Evolutionary conservation across 2,329 filamentous ascomycete species (phyloP), one percentile per base, ranked within the genome.

Genomic region (Zasmidium cellare): DNA sequence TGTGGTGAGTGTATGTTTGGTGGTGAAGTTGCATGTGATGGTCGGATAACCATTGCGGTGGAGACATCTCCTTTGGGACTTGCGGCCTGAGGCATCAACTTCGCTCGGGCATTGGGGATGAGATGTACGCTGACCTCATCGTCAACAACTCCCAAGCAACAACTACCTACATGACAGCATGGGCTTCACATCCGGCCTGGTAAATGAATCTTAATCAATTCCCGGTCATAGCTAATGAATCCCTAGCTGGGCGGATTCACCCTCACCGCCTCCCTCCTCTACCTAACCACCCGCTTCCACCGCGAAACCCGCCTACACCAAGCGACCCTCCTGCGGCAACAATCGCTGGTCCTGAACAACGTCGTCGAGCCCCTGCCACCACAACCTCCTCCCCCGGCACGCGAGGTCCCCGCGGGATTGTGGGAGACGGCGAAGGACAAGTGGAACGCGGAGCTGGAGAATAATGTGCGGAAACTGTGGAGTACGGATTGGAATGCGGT

Each of bases 111-210:
- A 50, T 51, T 46, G 28, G 23, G 20, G n/a, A 18, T 19, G 41
- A 38, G 18, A 7, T 18, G 53, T 24, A 2, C 7, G 14, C 35
- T 24, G 14, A 54, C 51, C 53, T 46, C 52, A 28, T 45, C 47
- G 41, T 51, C 47, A 55, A 50, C 53, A 22, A n/a, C 14, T n/a
- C 28, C 44, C 12, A 11, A 46, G 14, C 46, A 46, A 23, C 47
- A 25, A 49, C 22, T 11, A n/a, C 25, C n/a, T 20, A 22, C 31
- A 44, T 44, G 31, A 28, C 22, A 31, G 24, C 18, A 66, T 66
- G 79, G 79, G 79, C 69, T 80, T 82, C 74, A 79, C 77, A 59
- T 79, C 77, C 18, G 79, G 79, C 72, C 78, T 81, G 65, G 79
- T 81, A 73, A 48, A 73, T 69, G 22, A 31, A 18, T 1, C 25